Evolutionary conservation across 164 flowering plant genomes (phyloP), one percentile per base, ranked within the genome.

Genomic region (Chimonanthus praecox): DNA sequence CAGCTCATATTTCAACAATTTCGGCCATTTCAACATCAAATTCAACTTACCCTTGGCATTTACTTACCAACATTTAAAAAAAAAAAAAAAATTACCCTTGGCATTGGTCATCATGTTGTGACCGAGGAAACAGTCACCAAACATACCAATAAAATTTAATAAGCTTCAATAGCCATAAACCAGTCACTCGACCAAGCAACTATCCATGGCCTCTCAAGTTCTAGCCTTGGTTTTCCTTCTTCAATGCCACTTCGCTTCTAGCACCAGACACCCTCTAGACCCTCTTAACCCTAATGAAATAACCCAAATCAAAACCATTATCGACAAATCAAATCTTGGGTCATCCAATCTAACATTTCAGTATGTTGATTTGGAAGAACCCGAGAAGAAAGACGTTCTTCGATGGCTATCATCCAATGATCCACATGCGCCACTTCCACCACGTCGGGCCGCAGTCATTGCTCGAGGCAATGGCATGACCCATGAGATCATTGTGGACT

Each of bases 401-500:
- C 71, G 79, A 74, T 81, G 85, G 81, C 71, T 73, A 21, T 64
- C 70, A 49, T 80, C 81, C 8, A 9, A 67, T 6, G 16, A 46
- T 10, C 71, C 79, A 21, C 9, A 58, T 6, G 58, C 58, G 6
- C 61, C 21, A 11, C 7, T 51, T 62, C 87, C 82, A 16, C 83
- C 86, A 66, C 91, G 92, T 13, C 80, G 78, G 16, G 89, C 94
- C 68, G 75, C 73, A 10, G 85, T 82, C 4, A 72, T 87, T 4
- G 74, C 81, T 2, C 84, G 88, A 8, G 3, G 75, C 44, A 49
- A 79, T 72, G 47, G 50, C 4, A 49, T 51, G 8, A 79, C 81
- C 74, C 89, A 79, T 33, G 88, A 87, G 68, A 73, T 90, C 78
- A 51, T 68, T 3, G 84, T 88, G 4, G 89, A 90, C 63, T 71